phyloP scores from a whole-genome alignment of 176 grass and related monocot genomes.

The Zizania latifolia region DNA sequence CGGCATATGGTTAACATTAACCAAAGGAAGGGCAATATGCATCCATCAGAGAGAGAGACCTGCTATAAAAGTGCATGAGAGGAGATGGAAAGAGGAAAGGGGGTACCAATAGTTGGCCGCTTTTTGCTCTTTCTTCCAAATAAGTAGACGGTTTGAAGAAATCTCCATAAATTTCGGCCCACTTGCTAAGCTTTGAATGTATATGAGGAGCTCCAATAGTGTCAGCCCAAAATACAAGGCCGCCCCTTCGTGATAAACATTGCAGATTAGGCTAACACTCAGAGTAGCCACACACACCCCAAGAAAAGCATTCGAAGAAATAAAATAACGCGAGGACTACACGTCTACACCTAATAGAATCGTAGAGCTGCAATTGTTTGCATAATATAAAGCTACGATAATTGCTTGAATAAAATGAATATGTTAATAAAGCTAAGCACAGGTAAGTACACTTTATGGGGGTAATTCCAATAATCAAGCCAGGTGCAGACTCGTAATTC shows the following conservation, averaged over 20 bases:
- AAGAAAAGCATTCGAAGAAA: too few species aligned
- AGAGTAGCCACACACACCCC: background rate
- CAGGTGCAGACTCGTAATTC: too few species aligned
- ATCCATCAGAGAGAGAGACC: too few species aligned
- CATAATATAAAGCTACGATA: background rate
- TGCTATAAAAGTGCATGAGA: too few species aligned
- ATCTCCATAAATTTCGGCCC: constrained; percentile 61
- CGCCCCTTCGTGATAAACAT: constrained; percentile 56
- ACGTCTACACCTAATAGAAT: too few species aligned
- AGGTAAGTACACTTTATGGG: too few species aligned
- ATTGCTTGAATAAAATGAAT: background rate
- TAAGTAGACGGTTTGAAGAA: constrained; percentile 77
- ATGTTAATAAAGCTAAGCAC: background rate
- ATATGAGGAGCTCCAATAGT: constrained; percentile 75
- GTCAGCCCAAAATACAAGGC: constrained; percentile 89
- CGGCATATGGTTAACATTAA: background rate
- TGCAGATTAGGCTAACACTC: background rate
- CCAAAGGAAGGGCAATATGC: constrained; percentile 43
- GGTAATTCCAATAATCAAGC: too few species aligned
- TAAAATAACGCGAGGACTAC: too few species aligned
- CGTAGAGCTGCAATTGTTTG: too few species aligned
- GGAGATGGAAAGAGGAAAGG: too few species aligned
- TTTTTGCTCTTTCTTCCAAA: constrained; percentile 70
- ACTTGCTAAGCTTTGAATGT: constrained; percentile 68
- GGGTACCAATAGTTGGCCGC: constrained; percentile 53